phyloP scores from a whole-genome alignment of 192 early-diverging fungal species.

The Lunasporangiospora selenospora region DNA sequence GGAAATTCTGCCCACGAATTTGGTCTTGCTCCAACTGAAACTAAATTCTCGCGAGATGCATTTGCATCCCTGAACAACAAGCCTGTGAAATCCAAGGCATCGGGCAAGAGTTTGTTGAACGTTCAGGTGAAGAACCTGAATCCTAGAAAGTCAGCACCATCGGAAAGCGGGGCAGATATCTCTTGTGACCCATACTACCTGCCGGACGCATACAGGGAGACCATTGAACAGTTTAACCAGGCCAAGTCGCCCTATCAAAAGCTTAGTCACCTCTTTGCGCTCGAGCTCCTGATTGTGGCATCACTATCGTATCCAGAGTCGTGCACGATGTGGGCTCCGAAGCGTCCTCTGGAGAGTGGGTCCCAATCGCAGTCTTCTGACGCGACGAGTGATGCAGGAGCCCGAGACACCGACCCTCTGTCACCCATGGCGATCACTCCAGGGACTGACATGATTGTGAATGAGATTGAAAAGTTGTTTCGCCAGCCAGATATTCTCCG shows the following conservation, averaged over 20 bases:
- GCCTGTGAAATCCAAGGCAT: neutral
- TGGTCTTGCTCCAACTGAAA: no score
- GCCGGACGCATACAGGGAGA: constrained; percentile 22
- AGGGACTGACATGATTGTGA: constrained; percentile 49
- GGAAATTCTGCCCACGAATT: no score
- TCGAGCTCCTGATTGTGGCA: constrained; percentile 46
- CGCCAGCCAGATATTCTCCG: constrained; percentile 24
- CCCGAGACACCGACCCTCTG: neutral
- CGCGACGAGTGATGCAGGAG: no score
- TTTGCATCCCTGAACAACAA: no score
- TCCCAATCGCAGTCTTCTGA: no score
- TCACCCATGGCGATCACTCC: constrained; percentile 39
- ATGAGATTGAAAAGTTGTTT: constrained; percentile 48
- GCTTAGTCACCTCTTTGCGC: constrained; percentile 35
- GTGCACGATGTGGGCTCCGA: constrained; percentile 1
- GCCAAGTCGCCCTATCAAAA: constrained; percentile 50
- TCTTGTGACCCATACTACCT: constrained; percentile 24
- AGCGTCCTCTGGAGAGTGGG: neutral
- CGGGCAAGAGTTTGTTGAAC: constrained; percentile 12
- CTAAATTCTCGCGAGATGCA: no score
- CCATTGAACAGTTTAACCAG: constrained; percentile 37
- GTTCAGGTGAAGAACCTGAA: neutral
- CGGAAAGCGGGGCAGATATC: neutral
- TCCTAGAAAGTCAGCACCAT: neutral
- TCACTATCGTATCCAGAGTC: constrained; percentile 48